These are phyloP conservation scores for Penicillium malachiteum DNA, from an alignment of 495 filamentous ascomycete species.

Conservation along the genomic window DNA sequence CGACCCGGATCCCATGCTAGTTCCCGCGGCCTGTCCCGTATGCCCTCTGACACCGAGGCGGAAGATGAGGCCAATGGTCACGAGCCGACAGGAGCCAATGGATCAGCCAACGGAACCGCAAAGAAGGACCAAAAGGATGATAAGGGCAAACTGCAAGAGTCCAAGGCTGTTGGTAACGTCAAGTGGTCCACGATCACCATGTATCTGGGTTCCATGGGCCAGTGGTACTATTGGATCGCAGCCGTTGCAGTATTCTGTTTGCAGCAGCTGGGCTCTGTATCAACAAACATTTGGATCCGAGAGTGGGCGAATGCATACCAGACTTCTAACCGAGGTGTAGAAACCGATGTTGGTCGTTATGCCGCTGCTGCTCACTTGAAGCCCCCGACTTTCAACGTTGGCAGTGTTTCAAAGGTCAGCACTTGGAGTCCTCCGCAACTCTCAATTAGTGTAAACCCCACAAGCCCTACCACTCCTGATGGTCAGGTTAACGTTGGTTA, in stretches of 20 bases:
- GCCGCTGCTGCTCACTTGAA: conserved; percentile 42
- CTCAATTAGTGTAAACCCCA: conserved; percentile 5
- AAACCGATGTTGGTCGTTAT: conserved; percentile 36
- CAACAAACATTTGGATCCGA: conserved; percentile 90
- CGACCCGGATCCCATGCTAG: conserved; percentile 61
- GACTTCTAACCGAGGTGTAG: conserved; percentile 20
- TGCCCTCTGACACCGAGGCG: conserved; percentile 57
- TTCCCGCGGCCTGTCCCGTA: conserved; percentile 70
- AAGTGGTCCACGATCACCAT: conserved; percentile 80
- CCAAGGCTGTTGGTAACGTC: conserved; percentile 79
- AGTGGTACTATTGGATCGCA: conserved; percentile 88
- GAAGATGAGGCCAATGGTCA: conserved; percentile 36
- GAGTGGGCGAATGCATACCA: conserved; percentile 76
- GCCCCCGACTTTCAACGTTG: conserved; percentile 41
- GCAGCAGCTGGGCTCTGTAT: conserved; percentile 81
- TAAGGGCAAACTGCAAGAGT: conserved; percentile 61
- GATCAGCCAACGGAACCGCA: conserved; percentile 22
- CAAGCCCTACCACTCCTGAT: conserved; percentile 11
- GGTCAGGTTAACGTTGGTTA: conserved; percentile 73
- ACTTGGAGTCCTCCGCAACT: conserved; percentile 30
- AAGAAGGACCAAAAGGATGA: conserved; percentile 38
- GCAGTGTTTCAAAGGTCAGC: conserved; percentile 37
- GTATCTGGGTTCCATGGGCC: conserved; percentile 86
- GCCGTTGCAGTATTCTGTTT: conserved; percentile 70
- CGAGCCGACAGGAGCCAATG: conserved; percentile 31